Evolutionary conservation across 2,329 filamentous ascomycete species (phyloP).

Genomic region (Colletotrichum tofieldiae): DNA sequence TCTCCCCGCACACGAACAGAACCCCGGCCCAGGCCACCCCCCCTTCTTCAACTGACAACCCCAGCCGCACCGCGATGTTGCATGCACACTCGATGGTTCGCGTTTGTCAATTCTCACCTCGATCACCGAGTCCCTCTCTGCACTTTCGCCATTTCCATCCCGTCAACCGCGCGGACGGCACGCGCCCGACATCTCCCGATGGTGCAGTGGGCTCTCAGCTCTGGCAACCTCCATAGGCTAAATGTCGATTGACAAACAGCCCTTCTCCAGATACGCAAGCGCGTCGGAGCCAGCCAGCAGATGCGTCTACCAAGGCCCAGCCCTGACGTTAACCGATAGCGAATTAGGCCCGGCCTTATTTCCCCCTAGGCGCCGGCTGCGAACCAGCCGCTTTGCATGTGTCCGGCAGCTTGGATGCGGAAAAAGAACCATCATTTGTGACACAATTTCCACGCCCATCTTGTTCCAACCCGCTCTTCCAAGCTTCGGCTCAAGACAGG

Average conservation of each 20-base stretch:
- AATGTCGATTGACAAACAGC: conserved; percentile 6
- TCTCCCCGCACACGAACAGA: conserved; percentile 24
- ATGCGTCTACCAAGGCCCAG: conserved; percentile 8
- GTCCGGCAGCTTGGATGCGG: conserved; percentile 12
- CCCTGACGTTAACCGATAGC: neutral
- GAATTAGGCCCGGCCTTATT: conserved; percentile 4
- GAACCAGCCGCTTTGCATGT: conserved; percentile 19
- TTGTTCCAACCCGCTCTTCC: conserved; percentile 6
- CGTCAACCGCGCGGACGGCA: neutral
- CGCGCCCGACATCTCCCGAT: conserved; percentile 35
- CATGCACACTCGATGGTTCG: conserved; percentile 9
- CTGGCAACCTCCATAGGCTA: conserved; percentile 23
- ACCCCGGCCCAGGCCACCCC: conserved; percentile 26
- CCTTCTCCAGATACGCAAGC: neutral
- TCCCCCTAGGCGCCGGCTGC: neutral
- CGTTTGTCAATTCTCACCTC: conserved; percentile 3
- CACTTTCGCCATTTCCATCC: neutral
- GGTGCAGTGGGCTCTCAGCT: conserved; percentile 22
- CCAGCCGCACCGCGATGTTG: neutral
- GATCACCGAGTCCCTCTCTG: neutral
- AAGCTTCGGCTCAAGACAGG: neutral
- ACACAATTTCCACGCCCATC: conserved; percentile 25
- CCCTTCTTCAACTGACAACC: conserved; percentile 11
- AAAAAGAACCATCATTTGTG: conserved; percentile 22
- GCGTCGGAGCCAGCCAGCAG: conserved; percentile 18